These are phyloP conservation scores for Aspergillus fischeri DNA, from an alignment of 2,329 filamentous ascomycete species.

Conservation along the genomic window DNA sequence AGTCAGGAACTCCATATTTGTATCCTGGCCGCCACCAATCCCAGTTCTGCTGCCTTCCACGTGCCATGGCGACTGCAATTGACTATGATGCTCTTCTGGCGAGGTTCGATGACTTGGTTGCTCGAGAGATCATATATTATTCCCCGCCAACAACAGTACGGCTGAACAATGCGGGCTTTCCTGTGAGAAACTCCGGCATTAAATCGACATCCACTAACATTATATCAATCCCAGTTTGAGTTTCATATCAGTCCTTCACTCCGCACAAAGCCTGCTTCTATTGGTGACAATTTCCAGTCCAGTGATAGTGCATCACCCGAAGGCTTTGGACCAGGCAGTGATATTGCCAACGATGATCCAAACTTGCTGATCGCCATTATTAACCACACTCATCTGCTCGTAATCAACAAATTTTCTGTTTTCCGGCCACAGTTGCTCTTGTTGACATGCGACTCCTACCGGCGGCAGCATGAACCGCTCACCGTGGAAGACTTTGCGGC, in stretches of 20 bases:
- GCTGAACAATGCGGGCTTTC: background rate
- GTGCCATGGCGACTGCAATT: background rate
- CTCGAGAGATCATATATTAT: slow-evolving; percentile 1
- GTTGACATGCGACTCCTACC: slow-evolving; percentile 45
- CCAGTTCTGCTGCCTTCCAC: background rate
- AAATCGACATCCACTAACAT: background rate
- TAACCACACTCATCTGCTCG: slow-evolving; percentile 43
- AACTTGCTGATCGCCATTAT: slow-evolving; percentile 42
- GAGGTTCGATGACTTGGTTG: slow-evolving; percentile 3
- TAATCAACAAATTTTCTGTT: slow-evolving; percentile 49
- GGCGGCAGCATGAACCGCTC: slow-evolving; percentile 45
- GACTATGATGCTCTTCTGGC: slow-evolving; percentile 1
- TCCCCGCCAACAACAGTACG: background rate
- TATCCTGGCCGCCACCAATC: background rate
- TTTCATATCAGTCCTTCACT: slow-evolving; percentile 7
- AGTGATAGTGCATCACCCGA: background rate
- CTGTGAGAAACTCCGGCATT: background rate
- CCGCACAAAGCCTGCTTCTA: background rate
- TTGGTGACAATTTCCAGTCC: background rate
- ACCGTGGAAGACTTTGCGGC: slow-evolving; percentile 39
- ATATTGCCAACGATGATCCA: slow-evolving; percentile 42
- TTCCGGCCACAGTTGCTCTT: slow-evolving; percentile 48
- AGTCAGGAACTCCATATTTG: too few species aligned
- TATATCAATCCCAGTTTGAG: background rate
- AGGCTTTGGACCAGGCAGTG: slow-evolving; percentile 20